Conservation (phyloP, 306 rosid genomes). For the Quercus alba region DNA sequence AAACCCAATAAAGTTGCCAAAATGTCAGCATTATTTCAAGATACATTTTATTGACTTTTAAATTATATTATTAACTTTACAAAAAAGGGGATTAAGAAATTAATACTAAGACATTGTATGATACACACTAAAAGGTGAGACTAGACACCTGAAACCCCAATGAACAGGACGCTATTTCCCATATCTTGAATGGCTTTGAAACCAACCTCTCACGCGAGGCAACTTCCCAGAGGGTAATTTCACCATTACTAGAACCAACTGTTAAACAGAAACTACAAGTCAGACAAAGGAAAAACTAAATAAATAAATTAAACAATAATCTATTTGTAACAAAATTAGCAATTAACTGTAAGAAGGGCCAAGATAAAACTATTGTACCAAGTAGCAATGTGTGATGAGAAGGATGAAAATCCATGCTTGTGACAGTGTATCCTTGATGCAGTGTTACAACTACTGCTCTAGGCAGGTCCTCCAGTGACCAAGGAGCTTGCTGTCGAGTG, state of each 20-base stretch:
- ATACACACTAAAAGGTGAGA: constrained; percentile 11
- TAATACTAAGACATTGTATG: constrained; percentile 1
- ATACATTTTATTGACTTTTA: constrained; percentile 2
- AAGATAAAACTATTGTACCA: constrained; percentile 40
- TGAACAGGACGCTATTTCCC: constrained; percentile 55
- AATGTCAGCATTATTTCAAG: constrained; percentile 4
- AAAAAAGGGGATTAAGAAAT: constrained; percentile 11
- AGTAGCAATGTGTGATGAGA: constrained; percentile 67
- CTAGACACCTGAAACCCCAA: constrained; percentile 66
- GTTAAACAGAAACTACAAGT: constrained; percentile 25
- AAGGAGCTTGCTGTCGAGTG: constrained; percentile 60
- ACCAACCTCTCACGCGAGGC: constrained; percentile 60
- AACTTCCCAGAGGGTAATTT: constrained; percentile 81
- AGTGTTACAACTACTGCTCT: constrained; percentile 63
- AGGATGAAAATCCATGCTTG: constrained; percentile 98
- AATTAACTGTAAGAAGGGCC: constrained; percentile 2
- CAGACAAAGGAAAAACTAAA: not conserved
- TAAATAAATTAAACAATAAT: constrained; percentile 1
- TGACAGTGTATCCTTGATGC: constrained; percentile 77
- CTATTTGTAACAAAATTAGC: constrained; percentile 6
- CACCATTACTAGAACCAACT: constrained; percentile 84
- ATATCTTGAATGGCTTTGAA: constrained; percentile 73
- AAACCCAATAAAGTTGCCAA: not conserved
- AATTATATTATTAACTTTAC: not conserved
- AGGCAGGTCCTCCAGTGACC: constrained; percentile 77